Percentiles rank a stretch among this genome's conserved stretches.
Evolutionary conservation across 305 asterid species (phyloP).

Genomic region (Ajuga reptans): DNA sequence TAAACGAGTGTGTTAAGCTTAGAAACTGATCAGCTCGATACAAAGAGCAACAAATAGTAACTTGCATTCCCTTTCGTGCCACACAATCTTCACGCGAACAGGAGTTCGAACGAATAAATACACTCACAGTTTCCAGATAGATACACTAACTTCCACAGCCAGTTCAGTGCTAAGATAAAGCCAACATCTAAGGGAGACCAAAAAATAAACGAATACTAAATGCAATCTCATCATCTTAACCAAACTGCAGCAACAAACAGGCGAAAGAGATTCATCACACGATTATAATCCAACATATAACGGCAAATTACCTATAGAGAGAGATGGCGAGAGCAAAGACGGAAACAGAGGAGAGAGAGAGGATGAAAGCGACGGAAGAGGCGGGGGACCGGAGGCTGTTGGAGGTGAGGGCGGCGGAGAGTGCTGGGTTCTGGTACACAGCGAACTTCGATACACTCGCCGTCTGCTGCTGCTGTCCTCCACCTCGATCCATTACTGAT

Average conservation of each 20-base stretch:
- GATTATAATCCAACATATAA: not conserved
- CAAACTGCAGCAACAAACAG: constrained; percentile 12
- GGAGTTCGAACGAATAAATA: not conserved
- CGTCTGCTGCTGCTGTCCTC: constrained; percentile 30
- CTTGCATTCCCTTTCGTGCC: not conserved
- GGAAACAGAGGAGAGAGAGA: constrained; percentile 47
- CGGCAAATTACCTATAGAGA: constrained; percentile 33
- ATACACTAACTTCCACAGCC: not conserved
- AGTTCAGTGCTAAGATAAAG: not conserved
- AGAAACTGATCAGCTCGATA: not conserved
- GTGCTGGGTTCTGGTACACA: constrained; percentile 77
- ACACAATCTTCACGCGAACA: not conserved
- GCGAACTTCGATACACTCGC: constrained; percentile 39
- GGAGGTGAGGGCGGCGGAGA: constrained; percentile 79
- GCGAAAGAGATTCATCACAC: not conserved
- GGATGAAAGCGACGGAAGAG: constrained; percentile 43
- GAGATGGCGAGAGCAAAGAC: constrained; percentile 36
- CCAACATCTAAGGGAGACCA: not conserved
- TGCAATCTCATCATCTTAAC: not conserved
- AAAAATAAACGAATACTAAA: not conserved
- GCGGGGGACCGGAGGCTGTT: constrained; percentile 63
- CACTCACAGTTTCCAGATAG: not conserved
- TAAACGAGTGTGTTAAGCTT: not conserved
- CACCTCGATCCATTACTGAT: constrained; percentile 34
- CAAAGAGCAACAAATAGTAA: not conserved